phyloP scores from a whole-genome alignment of 164 flowering plant genomes.

The Stephania cephalantha region DNA sequence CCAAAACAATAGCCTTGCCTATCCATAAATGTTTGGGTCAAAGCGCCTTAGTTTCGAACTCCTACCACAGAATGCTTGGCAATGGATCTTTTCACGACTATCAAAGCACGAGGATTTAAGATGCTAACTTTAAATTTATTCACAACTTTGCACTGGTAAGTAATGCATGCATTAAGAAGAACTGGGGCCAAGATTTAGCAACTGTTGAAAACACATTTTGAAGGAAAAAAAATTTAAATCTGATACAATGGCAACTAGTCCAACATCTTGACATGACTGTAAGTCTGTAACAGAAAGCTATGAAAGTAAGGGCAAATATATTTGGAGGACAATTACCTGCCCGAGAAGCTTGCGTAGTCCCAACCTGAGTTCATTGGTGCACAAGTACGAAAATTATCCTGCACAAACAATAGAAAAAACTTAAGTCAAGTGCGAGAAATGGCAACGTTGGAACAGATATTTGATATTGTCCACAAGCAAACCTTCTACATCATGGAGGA shows the following conservation, averaged over 20 bases:
- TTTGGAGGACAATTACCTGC: not conserved
- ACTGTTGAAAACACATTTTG: not conserved
- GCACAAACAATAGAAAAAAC: not conserved
- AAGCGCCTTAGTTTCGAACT: not conserved
- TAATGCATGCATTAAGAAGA: not conserved
- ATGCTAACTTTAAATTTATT: not conserved
- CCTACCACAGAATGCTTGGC: not conserved
- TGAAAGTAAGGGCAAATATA: not conserved
- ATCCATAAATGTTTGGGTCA: not conserved
- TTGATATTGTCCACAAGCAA: not conserved
- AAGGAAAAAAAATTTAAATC: not conserved
- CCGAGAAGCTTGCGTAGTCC: not conserved
- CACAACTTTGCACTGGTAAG: not conserved
- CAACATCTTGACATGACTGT: not conserved
- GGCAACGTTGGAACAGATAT: not conserved
- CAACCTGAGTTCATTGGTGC: slow-evolving; percentile 1
- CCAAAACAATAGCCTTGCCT: not conserved
- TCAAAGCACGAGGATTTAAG: not conserved
- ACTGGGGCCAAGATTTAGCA: not conserved
- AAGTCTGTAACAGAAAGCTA: not conserved
- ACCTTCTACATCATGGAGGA: slow-evolving; percentile 10
- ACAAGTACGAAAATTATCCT: not conserved
- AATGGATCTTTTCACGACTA: not conserved
- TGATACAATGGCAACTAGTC: not conserved
- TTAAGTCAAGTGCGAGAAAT: not conserved